Evolutionary conservation across 2,329 filamentous ascomycete species (phyloP).

Genomic region (Blastomyces emzantsi): DNA sequence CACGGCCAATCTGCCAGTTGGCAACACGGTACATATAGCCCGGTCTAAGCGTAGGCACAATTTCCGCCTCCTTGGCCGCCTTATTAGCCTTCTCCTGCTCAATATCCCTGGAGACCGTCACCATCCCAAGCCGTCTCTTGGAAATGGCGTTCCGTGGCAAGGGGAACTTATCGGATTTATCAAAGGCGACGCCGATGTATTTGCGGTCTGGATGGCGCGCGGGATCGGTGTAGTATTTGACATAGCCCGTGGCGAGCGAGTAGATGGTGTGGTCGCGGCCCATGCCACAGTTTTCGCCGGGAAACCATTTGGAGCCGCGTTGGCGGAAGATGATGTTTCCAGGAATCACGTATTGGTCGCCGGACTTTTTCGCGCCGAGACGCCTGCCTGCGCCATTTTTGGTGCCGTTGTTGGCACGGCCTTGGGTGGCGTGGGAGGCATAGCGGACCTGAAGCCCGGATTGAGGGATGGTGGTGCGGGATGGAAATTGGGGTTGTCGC

Average conservation of each 20-base stretch:
- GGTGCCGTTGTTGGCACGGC: slow-evolving; percentile 56
- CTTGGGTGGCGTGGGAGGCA: slow-evolving; percentile 57
- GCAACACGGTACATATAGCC: slow-evolving; percentile 57
- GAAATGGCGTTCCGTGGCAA: slow-evolving; percentile 64
- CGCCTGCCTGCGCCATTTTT: slow-evolving; percentile 72
- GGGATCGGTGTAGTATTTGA: slow-evolving; percentile 94
- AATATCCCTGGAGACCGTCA: slow-evolving; percentile 39
- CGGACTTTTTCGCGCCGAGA: slow-evolving; percentile 85
- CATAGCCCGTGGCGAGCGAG: slow-evolving; percentile 74
- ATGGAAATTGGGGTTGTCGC: slow-evolving; percentile 21
- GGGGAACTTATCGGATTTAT: slow-evolving; percentile 71
- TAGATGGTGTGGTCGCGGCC: slow-evolving; percentile 96
- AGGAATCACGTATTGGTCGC: slow-evolving; percentile 86
- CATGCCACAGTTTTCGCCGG: slow-evolving; percentile 91
- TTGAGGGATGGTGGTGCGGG: slow-evolving; percentile 25
- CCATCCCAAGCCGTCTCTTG: slow-evolving; percentile 66
- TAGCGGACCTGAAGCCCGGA: slow-evolving; percentile 44
- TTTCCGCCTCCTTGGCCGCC: slow-evolving; percentile 14
- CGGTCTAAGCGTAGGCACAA: slow-evolving; percentile 35
- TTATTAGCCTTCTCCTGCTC: slow-evolving; percentile 13
- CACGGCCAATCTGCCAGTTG: slow-evolving; percentile 60
- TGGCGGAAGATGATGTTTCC: slow-evolving; percentile 99
- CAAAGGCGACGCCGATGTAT: slow-evolving; percentile 89
- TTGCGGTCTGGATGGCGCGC: slow-evolving; percentile 71
- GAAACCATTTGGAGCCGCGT: slow-evolving; percentile 86